Percentiles rank a stretch among this genome's conserved stretches.
Evolutionary conservation across 768 basidiomycete genomes (phyloP).

Genomic region (Podaxis rugospora): DNA sequence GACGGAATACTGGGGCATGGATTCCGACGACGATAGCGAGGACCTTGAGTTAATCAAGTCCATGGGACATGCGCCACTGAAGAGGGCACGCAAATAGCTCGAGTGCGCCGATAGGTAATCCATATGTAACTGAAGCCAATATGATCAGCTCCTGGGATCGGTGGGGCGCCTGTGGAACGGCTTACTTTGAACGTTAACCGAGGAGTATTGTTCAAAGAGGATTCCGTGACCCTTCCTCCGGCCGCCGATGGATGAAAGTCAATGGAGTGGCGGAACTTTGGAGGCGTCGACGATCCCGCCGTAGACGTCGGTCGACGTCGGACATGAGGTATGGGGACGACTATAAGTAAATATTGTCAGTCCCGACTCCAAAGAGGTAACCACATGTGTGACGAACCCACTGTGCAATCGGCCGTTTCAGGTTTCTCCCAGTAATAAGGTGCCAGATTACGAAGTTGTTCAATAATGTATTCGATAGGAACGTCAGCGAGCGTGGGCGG

Average conservation of each 20-base stretch:
- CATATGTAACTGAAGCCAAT: constrained; percentile 56
- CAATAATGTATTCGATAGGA: constrained; percentile 69
- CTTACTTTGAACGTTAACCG: constrained; percentile 62
- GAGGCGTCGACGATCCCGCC: constrained; percentile 25
- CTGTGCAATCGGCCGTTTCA: constrained; percentile 75
- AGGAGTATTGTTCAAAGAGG: constrained; percentile 43
- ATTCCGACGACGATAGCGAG: constrained; percentile 23
- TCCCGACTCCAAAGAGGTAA: background rate
- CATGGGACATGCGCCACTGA: constrained; percentile 61
- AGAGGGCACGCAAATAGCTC: constrained; percentile 61
- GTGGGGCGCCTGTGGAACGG: constrained; percentile 4
- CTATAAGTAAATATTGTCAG: constrained; percentile 23
- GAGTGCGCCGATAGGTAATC: constrained; percentile 86
- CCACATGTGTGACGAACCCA: constrained; percentile 40
- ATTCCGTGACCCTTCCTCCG: constrained; percentile 49
- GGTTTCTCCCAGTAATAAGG: constrained; percentile 69
- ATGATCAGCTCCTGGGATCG: constrained; percentile 7
- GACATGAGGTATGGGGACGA: constrained; percentile 47
- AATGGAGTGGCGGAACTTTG: constrained; percentile 18
- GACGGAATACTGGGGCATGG: constrained; percentile 22
- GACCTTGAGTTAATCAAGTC: constrained; percentile 46
- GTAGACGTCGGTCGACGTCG: constrained; percentile 30
- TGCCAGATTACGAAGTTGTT: constrained; percentile 64
- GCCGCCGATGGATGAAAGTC: constrained; percentile 37
- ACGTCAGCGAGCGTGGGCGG: constrained; percentile 58